A percentile compares a stretch with the other conserved stretches of the same genome.
These are phyloP conservation scores for Fusarium sp. DNA, from an alignment of 2,329 filamentous ascomycete species.

Conservation along the genomic window DNA sequence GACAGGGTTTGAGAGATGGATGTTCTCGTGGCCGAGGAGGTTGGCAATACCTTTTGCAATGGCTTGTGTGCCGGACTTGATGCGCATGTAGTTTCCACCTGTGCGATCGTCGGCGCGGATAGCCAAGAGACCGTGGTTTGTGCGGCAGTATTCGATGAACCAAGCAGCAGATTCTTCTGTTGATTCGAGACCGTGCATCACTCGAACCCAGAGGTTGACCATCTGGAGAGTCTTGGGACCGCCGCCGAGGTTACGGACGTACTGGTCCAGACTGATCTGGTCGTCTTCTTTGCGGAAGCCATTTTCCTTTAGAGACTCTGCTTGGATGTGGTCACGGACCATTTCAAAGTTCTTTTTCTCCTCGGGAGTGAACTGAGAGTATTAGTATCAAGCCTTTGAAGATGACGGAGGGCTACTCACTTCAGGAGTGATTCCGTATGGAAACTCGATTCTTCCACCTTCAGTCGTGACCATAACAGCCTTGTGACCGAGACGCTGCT, in stretches of 20 bases:
- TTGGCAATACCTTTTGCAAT: slow-evolving; percentile 45
- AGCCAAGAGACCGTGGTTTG: slow-evolving; percentile 49
- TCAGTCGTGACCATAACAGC: slow-evolving; percentile 55
- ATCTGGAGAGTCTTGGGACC: slow-evolving; percentile 47
- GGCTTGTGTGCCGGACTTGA: slow-evolving; percentile 44
- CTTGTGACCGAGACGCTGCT: slow-evolving; percentile 61
- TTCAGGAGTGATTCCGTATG: slow-evolving; percentile 40
- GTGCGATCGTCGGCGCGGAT: slow-evolving; percentile 51
- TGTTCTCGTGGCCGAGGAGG: slow-evolving; percentile 39
- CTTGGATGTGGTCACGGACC: slow-evolving; percentile 52
- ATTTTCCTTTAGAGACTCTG: slow-evolving; percentile 44
- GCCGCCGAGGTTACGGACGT: slow-evolving; percentile 49
- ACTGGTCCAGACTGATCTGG: slow-evolving; percentile 49
- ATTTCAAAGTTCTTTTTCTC: slow-evolving; percentile 50
- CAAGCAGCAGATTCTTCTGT: slow-evolving; percentile 51
- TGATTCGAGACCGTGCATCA: slow-evolving; percentile 53
- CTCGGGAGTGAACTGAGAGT: slow-evolving; percentile 42
- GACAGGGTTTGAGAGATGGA: slow-evolving; percentile 36
- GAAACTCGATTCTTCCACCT: slow-evolving; percentile 42
- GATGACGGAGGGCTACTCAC: slow-evolving; percentile 16
- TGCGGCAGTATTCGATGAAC: slow-evolving; percentile 54
- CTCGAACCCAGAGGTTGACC: slow-evolving; percentile 52
- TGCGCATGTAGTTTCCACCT: slow-evolving; percentile 51
- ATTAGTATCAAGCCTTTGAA: background rate
- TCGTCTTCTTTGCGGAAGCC: slow-evolving; percentile 46